Conservation (phyloP, 176 grass and related monocot species). For the Oryza rufipogon region DNA sequence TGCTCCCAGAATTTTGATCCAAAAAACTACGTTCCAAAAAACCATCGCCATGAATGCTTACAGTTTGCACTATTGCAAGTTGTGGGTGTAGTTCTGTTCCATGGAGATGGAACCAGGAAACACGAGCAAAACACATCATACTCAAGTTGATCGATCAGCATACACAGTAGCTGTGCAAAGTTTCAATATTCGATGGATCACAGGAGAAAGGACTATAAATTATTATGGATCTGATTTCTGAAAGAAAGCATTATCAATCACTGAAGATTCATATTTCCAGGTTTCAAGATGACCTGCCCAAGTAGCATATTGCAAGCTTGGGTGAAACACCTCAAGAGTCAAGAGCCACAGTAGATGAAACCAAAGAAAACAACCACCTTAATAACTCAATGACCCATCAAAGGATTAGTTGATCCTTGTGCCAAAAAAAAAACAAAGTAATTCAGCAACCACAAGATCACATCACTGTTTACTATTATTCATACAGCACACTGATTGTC, state of each 20-base stretch:
- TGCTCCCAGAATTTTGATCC: not conserved
- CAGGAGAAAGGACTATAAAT: not conserved
- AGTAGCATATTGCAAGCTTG: no score
- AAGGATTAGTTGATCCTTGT: conserved; percentile 25
- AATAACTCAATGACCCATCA: not conserved
- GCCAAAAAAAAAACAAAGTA: not conserved
- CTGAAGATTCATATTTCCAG: conserved; percentile 13
- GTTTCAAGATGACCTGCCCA: not conserved
- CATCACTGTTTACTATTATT: conserved; percentile 29
- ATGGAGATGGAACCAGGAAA: conserved; percentile 6
- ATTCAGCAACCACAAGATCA: conserved; percentile 27
- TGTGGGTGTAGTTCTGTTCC: conserved; percentile 13
- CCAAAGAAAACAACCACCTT: no score
- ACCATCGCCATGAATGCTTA: not conserved
- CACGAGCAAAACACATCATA: not conserved
- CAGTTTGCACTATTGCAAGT: conserved; percentile 1
- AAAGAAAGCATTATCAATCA: conserved; percentile 9
- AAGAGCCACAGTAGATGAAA: no score
- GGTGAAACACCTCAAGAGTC: no score
- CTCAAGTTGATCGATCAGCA: not conserved
- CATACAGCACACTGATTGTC: conserved; percentile 11
- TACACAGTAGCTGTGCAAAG: not conserved
- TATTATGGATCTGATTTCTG: not conserved
- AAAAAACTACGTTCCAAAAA: not conserved
- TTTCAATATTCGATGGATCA: not conserved